Percentiles rank a stretch among this genome's conserved stretches.
phyloP scores from a whole-genome alignment of 352 stramenopile species.

The Pythium coloratum region DNA sequence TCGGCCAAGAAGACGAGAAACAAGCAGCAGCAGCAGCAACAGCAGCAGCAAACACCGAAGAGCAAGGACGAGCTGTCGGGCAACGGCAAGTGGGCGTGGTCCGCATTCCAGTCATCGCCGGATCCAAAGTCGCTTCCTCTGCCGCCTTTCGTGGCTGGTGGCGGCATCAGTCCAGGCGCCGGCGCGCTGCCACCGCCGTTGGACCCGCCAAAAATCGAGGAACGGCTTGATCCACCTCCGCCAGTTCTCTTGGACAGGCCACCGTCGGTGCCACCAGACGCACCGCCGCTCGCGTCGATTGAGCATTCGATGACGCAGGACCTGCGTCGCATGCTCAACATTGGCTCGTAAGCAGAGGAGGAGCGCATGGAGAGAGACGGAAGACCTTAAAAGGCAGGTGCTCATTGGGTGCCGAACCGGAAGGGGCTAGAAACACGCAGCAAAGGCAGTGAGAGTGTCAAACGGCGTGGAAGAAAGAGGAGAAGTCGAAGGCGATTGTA shows the following conservation, averaged over 20 bases:
- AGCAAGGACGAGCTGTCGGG: constrained; percentile 55
- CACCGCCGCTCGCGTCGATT: constrained; percentile 30
- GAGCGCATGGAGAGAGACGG: constrained; percentile 24
- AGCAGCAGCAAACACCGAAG: constrained; percentile 31
- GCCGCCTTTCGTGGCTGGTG: constrained; percentile 60
- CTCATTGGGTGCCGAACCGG: not conserved
- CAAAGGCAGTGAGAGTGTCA: not conserved
- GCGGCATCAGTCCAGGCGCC: constrained; percentile 13
- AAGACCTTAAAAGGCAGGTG: not conserved
- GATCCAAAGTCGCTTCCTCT: constrained; percentile 72
- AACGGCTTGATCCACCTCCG: constrained; percentile 16
- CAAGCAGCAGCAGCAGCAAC: constrained; percentile 11
- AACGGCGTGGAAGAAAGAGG: not conserved
- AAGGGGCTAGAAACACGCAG: not conserved
- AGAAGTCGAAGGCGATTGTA: not conserved
- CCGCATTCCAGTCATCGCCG: constrained; percentile 79
- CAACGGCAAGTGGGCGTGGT: constrained; percentile 80
- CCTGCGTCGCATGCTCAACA: constrained; percentile 80
- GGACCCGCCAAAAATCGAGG: constrained; percentile 28
- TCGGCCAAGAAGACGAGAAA: constrained; percentile 7
- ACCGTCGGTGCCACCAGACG: constrained; percentile 36
- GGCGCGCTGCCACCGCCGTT: constrained; percentile 30
- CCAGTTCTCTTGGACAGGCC: constrained; percentile 25
- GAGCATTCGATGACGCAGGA: constrained; percentile 83
- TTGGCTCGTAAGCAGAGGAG: constrained; percentile 33